Evolutionary conservation across 2,329 filamentous ascomycete genomes (phyloP), one percentile per base, ranked within the genome.

Genomic region (Myotisia sp.): DNA sequence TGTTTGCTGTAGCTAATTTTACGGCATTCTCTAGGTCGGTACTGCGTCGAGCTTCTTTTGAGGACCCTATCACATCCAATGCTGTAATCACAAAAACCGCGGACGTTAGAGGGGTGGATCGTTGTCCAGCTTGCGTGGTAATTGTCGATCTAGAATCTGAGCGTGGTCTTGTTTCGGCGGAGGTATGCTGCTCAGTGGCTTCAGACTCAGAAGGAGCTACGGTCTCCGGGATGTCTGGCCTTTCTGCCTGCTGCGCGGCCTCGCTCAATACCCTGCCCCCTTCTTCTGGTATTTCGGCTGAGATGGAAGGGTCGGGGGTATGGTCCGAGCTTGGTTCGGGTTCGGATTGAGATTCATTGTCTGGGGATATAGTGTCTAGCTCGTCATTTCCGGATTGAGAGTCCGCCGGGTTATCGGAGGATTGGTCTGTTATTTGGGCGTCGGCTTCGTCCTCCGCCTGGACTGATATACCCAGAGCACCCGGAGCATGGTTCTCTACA

Each of bases 31-130:
- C 75, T 26, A 98, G 70, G 51, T 84, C 76, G 57, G 85, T 90
- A 56, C 77, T 85, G 60, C 77, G 82, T 55, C 80, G 73, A 34
- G 86, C 85, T 63, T 98, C 87, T 61, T 87, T 92, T 29, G 86
- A 92, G 37, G 78, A 72, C 40, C 81, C 82, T 52, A 98, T 94
- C 54, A 77, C 78, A 66, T 94, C 90, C 53, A 98, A 65, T 24
- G 90, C 87, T 51, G 82, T 86, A 51, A 92, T 77, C 50, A 98
- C 84, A 56, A 98, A 98, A 50, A 94, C 86, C 50, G 92, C 77
- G 46, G 90, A 95, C 69, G 79, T 92, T 65, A 92, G 79, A 47
- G 74, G 79, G 53, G 74, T 70, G 50, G 65, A 64, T 28, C 66
- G 59, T 9, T 64, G 65, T 16, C 64, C 63, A 20, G 57, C 58